A percentile compares a stretch with the other conserved stretches of the same genome.
Conservation (phyloP, 1,284 basidiomycete species). For the Pterulicium gracile region DNA sequence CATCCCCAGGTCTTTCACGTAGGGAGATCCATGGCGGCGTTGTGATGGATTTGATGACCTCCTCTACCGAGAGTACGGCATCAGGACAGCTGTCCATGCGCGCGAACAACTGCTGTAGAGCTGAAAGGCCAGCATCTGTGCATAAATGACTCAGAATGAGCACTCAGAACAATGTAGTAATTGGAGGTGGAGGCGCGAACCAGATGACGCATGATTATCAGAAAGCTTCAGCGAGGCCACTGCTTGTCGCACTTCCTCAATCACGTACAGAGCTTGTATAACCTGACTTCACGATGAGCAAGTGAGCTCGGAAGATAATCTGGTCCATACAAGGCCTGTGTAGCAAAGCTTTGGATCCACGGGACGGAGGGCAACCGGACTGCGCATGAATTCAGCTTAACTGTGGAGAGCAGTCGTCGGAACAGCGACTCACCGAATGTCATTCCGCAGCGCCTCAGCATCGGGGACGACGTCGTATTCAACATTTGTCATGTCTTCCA, state of each 20-base stretch:
- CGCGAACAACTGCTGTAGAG: background rate
- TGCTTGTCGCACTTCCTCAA: slow-evolving; percentile 52
- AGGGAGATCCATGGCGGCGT: slow-evolving; percentile 15
- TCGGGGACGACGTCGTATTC: slow-evolving; percentile 16
- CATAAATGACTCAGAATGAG: slow-evolving; percentile 25
- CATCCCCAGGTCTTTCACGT: slow-evolving; percentile 15
- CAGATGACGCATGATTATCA: slow-evolving; percentile 13
- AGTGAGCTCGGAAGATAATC: slow-evolving; percentile 1
- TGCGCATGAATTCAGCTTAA: slow-evolving; percentile 16
- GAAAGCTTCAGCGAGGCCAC: slow-evolving; percentile 37
- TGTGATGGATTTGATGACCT: slow-evolving; percentile 22
- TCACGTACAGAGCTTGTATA: slow-evolving; percentile 50
- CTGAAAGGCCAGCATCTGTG: slow-evolving; percentile 21
- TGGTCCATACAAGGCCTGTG: slow-evolving; percentile 34
- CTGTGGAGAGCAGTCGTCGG: slow-evolving; percentile 15
- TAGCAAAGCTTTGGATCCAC: slow-evolving; percentile 39
- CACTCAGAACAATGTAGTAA: slow-evolving; percentile 16
- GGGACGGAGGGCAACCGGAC: slow-evolving; percentile 56
- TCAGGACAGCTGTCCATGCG: slow-evolving; percentile 16
- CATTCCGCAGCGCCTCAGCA: slow-evolving; percentile 33
- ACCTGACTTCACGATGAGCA: slow-evolving; percentile 21
- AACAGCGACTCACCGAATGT: slow-evolving; percentile 48
- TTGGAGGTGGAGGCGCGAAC: slow-evolving; percentile 22
- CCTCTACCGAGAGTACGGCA: slow-evolving; percentile 24
- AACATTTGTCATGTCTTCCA: slow-evolving; percentile 12